Evolutionary conservation across 768 basidiomycete genomes (phyloP), one percentile per base, ranked within the genome.

Genomic region (Suillus cothurnatus): DNA sequence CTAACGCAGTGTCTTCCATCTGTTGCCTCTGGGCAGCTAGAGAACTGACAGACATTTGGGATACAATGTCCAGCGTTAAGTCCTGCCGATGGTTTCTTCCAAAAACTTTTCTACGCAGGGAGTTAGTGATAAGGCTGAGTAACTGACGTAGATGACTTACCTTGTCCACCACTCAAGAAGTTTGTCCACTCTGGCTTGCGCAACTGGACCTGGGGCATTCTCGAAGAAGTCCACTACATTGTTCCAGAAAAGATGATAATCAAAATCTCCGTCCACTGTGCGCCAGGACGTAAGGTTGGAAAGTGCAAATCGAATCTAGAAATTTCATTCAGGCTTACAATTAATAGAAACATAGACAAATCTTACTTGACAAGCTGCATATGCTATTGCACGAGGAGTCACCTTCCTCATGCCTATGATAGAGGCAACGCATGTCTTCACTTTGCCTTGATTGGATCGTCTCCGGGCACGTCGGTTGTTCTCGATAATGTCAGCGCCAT

Each of bases 331-430:
- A 28, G 28, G 17, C 45, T 34, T 34, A 7, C 32, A 8, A 7
- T 34, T 5, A 34, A 8, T 5, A 34, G 6, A 7, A n/a, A n/a
- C n/a, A n/a, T n/a, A 41, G 4, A 34, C 6, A 4, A 4, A 23
- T 31, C 14, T 58, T 55, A 75, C 74, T 56, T 75, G 72, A 1
- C 72, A 71, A 31, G 73, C 66, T 2, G 64, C 61, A 45, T 75
- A 74, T 15, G 74, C 69, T 23, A 75, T 69, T 1, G 62, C 61
- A n/a, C 70, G 60, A 3, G 72, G 73, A 2, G 70, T 64, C 11
- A 72, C 67, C 2, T 55, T 19, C 3, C 32, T 56, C 67, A 70
- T 66, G 11, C 57, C 61, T 14, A 68, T 15, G 2, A 69, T 39
- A 0, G 9, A 28, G 2, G 69, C 64, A 17, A 68, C 59, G 11